These are phyloP conservation scores for Stagonosporopsis cucurbitacearum DNA, from an alignment of 2,329 filamentous ascomycete genomes.

Conservation along the genomic window DNA sequence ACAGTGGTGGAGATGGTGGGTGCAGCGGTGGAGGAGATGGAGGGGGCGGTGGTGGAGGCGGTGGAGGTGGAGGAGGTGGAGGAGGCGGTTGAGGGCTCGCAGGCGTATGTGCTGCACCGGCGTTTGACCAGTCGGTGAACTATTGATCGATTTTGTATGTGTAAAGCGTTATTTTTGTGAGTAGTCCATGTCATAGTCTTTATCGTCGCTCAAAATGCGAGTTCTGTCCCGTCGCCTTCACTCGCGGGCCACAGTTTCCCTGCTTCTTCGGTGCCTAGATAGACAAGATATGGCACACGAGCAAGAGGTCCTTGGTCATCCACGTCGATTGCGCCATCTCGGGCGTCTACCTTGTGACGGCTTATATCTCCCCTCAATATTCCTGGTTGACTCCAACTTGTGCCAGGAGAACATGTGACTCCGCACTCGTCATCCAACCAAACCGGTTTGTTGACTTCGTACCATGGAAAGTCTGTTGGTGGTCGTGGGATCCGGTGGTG, in stretches of 20 bases:
- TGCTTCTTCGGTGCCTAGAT: slow-evolving; percentile 18
- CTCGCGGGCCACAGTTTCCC: slow-evolving; percentile 11
- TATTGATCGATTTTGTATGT: background rate
- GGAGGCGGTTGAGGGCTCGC: background rate
- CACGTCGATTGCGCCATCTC: background rate
- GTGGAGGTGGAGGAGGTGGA: background rate
- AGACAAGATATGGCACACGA: slow-evolving; percentile 20
- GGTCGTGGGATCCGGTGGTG: slow-evolving; percentile 16
- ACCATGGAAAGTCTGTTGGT: slow-evolving; percentile 22
- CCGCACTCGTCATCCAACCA: slow-evolving; percentile 15
- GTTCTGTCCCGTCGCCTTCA: slow-evolving; percentile 3
- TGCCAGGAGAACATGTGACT: slow-evolving; percentile 1
- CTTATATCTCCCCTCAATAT: slow-evolving; percentile 3
- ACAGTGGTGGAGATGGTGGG: slow-evolving; percentile 1
- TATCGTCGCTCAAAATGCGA: slow-evolving; percentile 5
- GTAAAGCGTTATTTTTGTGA: background rate
- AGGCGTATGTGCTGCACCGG: background rate
- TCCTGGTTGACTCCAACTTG: slow-evolving; percentile 7
- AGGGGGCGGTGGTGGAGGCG: slow-evolving; percentile 2
- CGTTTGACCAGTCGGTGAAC: background rate
- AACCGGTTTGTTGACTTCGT: slow-evolving; percentile 4
- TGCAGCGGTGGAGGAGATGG: slow-evolving; percentile 8
- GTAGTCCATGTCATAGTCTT: background rate
- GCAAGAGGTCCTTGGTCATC: slow-evolving; percentile 5
- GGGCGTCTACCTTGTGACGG: background rate